Percentiles rank a stretch among this genome's conserved stretches.
These are phyloP conservation scores for Fragilaria radians DNA, from an alignment of 108 stramenopile genomes.

Conservation along the genomic window DNA sequence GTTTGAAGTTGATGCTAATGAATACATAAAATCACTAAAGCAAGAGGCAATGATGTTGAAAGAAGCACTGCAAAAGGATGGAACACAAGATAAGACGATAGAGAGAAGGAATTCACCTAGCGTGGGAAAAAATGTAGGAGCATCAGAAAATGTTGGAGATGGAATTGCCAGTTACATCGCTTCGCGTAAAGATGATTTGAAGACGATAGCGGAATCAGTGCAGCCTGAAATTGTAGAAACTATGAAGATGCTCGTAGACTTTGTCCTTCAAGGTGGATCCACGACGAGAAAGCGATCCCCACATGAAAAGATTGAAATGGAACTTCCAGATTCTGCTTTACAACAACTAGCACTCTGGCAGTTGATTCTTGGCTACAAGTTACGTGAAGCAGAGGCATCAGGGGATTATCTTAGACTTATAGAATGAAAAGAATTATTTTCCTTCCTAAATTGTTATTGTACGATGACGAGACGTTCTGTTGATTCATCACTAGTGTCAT, in stretches of 20 bases:
- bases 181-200: conserved; percentile 67
- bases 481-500: too few relatives aligned
- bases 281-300: conserved; percentile 15
- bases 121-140: neutral
- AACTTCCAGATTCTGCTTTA: conserved; percentile 76
- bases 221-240: conserved; percentile 77
- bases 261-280: conserved; percentile 71
- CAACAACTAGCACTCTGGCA: conserved; percentile 89
- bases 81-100: conserved; percentile 15
- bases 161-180: conserved; percentile 77
- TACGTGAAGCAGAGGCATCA: conserved; percentile 83
- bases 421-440: conserved; percentile 32
- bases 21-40: conserved; percentile 74
- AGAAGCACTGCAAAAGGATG: conserved; percentile 56
- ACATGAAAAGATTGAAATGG: conserved; percentile 63
- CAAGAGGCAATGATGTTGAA: conserved; percentile 69
- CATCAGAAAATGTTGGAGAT: conserved; percentile 14
- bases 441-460: too few relatives aligned
- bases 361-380: conserved; percentile 79
- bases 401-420: conserved; percentile 77
- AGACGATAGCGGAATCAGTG: conserved; percentile 70
- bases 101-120: conserved; percentile 8
- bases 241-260: conserved; percentile 81
- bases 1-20: conserved; percentile 78
- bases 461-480: too few relatives aligned